Percentiles rank a stretch among this genome's conserved stretches.
Evolutionary conservation across 139 green algal genomes (phyloP).

Genomic region (Coccomyxa sp.): DNA sequence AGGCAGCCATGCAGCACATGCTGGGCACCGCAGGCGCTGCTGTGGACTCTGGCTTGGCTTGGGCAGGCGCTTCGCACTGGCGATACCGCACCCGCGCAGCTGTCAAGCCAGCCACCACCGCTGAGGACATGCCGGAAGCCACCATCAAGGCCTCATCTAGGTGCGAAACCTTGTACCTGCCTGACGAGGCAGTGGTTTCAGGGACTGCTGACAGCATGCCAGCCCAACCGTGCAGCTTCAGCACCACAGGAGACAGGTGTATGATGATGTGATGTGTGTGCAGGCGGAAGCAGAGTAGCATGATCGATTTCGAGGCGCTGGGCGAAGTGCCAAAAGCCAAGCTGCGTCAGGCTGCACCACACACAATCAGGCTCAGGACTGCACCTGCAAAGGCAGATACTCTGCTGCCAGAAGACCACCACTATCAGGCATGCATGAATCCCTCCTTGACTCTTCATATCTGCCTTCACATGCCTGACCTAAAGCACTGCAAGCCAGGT

Average conservation of each 20-base stretch:
- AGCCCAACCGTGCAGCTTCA: too few species aligned
- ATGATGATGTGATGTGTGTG: neutral
- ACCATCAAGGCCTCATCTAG: too few species aligned
- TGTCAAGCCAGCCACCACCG: neutral
- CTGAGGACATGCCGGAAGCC: too few species aligned
- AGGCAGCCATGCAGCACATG: neutral
- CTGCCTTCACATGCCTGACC: neutral
- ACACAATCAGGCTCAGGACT: conserved; percentile 16
- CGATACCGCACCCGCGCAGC: conserved; percentile 27
- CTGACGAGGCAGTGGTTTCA: too few species aligned
- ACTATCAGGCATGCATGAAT: conserved; percentile 50
- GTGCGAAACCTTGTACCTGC: too few species aligned
- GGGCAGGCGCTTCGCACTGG: conserved; percentile 64
- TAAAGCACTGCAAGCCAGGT: neutral
- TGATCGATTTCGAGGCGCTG: conserved; percentile 69
- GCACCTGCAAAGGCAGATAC: conserved; percentile 22
- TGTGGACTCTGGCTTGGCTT: conserved; percentile 14
- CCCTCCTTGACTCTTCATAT: neutral
- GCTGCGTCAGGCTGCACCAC: conserved; percentile 15
- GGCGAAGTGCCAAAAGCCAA: conserved; percentile 21
- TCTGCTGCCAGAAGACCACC: conserved; percentile 68
- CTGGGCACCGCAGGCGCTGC: neutral
- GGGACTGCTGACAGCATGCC: too few species aligned
- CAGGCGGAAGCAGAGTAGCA: neutral
- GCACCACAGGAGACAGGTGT: too few species aligned